Evolutionary conservation across 768 basidiomycete genomes (phyloP).

Genomic region (Imleria badia): DNA sequence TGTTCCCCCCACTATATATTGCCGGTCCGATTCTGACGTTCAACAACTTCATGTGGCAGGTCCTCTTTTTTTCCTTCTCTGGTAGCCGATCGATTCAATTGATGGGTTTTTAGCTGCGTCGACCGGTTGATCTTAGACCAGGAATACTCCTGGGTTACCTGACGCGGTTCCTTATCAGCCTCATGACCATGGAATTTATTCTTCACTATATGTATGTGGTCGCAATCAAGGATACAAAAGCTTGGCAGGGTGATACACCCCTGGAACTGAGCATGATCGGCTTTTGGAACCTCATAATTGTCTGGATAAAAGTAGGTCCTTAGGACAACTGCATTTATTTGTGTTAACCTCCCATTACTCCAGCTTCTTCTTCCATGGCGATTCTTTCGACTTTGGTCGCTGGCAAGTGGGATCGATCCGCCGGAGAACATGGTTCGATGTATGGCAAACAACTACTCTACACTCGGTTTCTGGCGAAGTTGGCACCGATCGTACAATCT

Average conservation of each 20-base stretch:
- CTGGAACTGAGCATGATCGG: constrained; percentile 89
- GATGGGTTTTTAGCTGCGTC: constrained; percentile 50
- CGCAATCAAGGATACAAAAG: constrained; percentile 87
- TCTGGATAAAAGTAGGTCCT: constrained; percentile 86
- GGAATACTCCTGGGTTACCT: constrained; percentile 53
- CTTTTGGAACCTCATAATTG: constrained; percentile 94
- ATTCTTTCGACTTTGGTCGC: constrained; percentile 94
- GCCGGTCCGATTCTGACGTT: constrained; percentile 96
- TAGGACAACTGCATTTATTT: neutral
- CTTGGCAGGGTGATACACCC: constrained; percentile 78
- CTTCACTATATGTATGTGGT: constrained; percentile 96
- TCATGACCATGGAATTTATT: constrained; percentile 87
- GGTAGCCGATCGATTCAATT: neutral
- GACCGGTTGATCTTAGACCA: constrained; percentile 47
- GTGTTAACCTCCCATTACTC: neutral
- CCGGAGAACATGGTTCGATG: constrained; percentile 99
- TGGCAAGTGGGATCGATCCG: constrained; percentile 84
- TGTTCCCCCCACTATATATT: constrained; percentile 94
- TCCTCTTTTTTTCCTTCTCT: constrained; percentile 31
- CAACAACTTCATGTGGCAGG: constrained; percentile 95
- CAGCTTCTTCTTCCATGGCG: constrained; percentile 94
- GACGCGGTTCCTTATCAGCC: constrained; percentile 64
- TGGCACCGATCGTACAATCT: constrained; percentile 98
- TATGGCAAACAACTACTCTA: constrained; percentile 96
- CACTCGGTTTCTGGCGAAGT: constrained; percentile 89